These are phyloP conservation scores for Phytophthora colocasiae DNA, from an alignment of 352 stramenopile genomes.

Conservation along the genomic window DNA sequence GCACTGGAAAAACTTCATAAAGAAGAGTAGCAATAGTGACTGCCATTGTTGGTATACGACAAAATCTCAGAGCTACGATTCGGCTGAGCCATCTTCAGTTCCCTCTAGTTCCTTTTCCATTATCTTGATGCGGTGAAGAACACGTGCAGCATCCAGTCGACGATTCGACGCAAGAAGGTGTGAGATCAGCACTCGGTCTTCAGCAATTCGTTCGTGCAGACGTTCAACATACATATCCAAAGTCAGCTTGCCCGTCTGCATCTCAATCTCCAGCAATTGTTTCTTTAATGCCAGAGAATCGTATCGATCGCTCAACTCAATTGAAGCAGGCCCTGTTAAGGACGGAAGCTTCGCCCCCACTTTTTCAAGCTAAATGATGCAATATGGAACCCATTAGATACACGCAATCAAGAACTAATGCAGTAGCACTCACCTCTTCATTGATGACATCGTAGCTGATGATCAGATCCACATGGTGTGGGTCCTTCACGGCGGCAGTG, in stretches of 20 bases:
- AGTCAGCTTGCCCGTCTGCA: conserved; percentile 82
- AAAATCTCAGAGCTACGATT: conserved; percentile 22
- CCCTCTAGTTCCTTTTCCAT: conserved; percentile 82
- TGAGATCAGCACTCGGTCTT: conserved; percentile 58
- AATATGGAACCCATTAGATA: neutral
- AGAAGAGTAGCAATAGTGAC: conserved; percentile 9
- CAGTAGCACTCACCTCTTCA: conserved; percentile 60
- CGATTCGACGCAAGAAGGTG: conserved; percentile 49
- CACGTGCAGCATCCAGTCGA: conserved; percentile 67
- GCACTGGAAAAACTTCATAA: conserved; percentile 30
- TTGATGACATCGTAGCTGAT: conserved; percentile 89
- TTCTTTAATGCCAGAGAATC: conserved; percentile 82
- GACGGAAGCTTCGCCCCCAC: conserved; percentile 61
- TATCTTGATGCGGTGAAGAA: conserved; percentile 76
- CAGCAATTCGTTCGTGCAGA: conserved; percentile 55
- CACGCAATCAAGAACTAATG: neutral
- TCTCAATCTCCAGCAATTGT: conserved; percentile 84
- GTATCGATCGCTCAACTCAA: conserved; percentile 59
- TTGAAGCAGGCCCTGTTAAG: conserved; percentile 38
- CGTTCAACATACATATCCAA: conserved; percentile 71
- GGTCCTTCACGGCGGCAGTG: conserved; percentile 32
- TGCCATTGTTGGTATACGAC: neutral
- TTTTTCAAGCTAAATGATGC: conserved; percentile 57
- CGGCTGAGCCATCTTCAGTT: conserved; percentile 31
- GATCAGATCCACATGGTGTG: conserved; percentile 76